Conservation (phyloP, 106 monocot genomes). For the Dendrobium nobile region DNA sequence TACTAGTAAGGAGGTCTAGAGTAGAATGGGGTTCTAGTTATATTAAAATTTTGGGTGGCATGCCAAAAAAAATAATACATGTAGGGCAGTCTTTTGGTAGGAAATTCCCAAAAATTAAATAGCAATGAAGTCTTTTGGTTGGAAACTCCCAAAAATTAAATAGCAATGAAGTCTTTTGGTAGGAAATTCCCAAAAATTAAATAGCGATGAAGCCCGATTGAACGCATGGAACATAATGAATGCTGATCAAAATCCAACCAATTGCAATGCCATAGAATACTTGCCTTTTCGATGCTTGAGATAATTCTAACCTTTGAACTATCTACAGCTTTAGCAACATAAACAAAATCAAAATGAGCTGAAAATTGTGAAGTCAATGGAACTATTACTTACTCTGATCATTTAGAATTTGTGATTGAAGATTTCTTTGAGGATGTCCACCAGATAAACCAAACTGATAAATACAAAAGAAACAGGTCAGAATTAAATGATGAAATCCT, state of each 20-base stretch:
- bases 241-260: background rate
- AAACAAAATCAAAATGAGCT: background rate
- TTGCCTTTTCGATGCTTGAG: background rate
- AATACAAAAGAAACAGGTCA: background rate
- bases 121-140: background rate
- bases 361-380: background rate
- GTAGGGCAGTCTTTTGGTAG: background rate
- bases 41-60: background rate
- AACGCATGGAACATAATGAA: background rate
- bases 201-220: background rate
- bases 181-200: background rate
- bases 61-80: background rate
- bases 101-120: background rate
- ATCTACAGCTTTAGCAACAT: background rate
- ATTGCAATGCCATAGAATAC: background rate
- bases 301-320: background rate
- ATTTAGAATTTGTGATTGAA: conserved; percentile 5
- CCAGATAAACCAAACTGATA: conserved; percentile 3
- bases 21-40: no score
- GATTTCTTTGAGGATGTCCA: conserved; percentile 2
- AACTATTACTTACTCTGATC: background rate
- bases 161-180: background rate
- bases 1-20: no score
- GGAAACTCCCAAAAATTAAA: background rate
- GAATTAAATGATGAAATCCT: background rate